Percentiles rank a stretch among this genome's conserved stretches.
Conservation (phyloP, 2,329 filamentous ascomycete genomes). For the Phoma sp. region DNA sequence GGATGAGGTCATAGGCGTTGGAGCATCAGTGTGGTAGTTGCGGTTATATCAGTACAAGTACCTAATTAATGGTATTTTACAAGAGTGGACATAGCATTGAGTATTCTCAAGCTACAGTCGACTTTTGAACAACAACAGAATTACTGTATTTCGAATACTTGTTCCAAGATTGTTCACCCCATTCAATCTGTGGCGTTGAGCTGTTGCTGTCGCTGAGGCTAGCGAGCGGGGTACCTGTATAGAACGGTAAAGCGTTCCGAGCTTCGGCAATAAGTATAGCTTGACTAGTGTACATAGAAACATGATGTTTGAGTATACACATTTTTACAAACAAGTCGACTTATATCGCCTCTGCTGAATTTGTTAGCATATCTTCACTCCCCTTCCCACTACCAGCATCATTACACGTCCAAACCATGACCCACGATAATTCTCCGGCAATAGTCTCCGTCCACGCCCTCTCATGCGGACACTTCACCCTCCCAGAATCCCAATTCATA, state of each 20-base stretch:
- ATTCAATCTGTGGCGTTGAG: too few relatives aligned
- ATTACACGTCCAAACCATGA: neutral
- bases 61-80: too few relatives aligned
- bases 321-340: neutral
- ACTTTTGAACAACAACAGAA: too few relatives aligned
- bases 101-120: too few relatives aligned
- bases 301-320: neutral
- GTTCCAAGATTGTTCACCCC: too few relatives aligned
- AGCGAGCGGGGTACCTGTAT: conserved; percentile 7
- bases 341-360: neutral
- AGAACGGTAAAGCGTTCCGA: neutral
- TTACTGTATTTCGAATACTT: too few relatives aligned
- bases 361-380: neutral
- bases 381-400: too few relatives aligned
- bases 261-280: conserved; percentile 1
- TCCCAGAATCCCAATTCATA: conserved; percentile 58
- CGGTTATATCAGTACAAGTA: too few relatives aligned
- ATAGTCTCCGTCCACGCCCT: conserved; percentile 50
- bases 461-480: conserved; percentile 50
- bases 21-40: too few relatives aligned
- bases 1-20: too few relatives aligned
- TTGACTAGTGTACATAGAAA: neutral
- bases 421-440: conserved; percentile 2
- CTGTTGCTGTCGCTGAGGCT: neutral
- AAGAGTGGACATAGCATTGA: too few relatives aligned